Evolutionary conservation across 164 flowering plant species (phyloP).

Genomic region (Sedum album): DNA sequence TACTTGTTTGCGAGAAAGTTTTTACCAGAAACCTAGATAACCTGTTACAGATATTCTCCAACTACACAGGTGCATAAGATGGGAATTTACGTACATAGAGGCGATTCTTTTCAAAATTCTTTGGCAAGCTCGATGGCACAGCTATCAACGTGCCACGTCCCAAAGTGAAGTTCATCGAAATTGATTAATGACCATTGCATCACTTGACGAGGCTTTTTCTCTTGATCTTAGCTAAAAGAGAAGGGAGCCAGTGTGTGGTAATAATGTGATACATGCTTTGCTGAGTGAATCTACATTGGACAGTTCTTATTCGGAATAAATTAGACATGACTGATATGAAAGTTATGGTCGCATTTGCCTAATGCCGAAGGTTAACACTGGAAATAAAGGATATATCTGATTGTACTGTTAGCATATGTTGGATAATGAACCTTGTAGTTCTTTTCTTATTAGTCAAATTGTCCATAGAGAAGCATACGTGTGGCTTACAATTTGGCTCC

Average conservation of each 20-base stretch:
- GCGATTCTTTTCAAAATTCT: not conserved
- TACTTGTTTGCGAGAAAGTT: no score
- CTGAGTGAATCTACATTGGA: not conserved
- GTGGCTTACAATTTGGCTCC: no score
- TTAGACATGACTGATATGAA: not conserved
- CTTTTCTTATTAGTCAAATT: no score
- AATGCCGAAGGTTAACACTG: not conserved
- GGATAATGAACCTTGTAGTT: no score
- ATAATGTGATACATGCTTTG: not conserved
- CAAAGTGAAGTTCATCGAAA: not conserved
- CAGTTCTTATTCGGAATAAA: not conserved
- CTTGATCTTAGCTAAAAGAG: not conserved
- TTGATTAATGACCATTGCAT: not conserved
- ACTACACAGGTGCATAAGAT: conserved; percentile 23
- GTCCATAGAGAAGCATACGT: no score
- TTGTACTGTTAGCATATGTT: no score
- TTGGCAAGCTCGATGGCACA: not conserved
- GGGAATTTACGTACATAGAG: not conserved
- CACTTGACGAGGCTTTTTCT: not conserved
- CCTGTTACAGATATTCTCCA: no score
- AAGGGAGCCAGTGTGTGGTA: not conserved
- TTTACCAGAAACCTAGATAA: no score
- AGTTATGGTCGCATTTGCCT: not conserved
- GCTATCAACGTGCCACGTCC: not conserved
- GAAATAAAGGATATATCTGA: no score